Evolutionary conservation across 2,329 filamentous ascomycete genomes (phyloP).

Genomic region (Monilinia fructicola): DNA sequence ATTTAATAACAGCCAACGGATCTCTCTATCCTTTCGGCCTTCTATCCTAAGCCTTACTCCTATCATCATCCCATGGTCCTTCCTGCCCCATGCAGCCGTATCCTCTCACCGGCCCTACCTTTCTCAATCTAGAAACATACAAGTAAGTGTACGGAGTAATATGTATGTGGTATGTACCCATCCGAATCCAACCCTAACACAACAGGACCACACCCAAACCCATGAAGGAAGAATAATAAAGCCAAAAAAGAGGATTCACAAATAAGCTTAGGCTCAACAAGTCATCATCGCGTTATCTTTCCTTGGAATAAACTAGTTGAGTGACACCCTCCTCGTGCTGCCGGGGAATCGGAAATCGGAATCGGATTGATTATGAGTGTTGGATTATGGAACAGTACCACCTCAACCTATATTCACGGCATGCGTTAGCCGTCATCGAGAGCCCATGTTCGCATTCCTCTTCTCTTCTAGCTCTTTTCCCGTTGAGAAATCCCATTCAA

Average conservation of each 20-base stretch:
- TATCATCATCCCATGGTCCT: background rate
- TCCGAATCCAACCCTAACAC: background rate
- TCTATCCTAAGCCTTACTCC: background rate
- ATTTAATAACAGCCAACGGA: background rate
- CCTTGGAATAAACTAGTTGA: background rate
- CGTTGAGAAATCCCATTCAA: no score
- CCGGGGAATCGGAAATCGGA: conserved; percentile 13
- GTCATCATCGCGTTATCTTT: background rate
- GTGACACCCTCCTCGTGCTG: background rate
- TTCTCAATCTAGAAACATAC: no score
- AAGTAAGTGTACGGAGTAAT: background rate
- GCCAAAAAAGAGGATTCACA: background rate
- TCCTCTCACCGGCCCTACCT: background rate
- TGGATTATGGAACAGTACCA: background rate
- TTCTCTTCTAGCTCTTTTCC: no score
- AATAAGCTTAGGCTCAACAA: background rate
- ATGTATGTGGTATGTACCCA: background rate
- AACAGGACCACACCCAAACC: background rate
- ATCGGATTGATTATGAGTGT: background rate
- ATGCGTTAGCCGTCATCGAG: background rate
- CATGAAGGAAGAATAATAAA: background rate
- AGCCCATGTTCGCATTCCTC: background rate
- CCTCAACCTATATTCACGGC: background rate
- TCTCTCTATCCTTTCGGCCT: background rate
- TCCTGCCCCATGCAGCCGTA: background rate